These are phyloP conservation scores for Pilasporangium apinafurcum DNA, from an alignment of 352 stramenopile genomes.

Conservation along the genomic window DNA sequence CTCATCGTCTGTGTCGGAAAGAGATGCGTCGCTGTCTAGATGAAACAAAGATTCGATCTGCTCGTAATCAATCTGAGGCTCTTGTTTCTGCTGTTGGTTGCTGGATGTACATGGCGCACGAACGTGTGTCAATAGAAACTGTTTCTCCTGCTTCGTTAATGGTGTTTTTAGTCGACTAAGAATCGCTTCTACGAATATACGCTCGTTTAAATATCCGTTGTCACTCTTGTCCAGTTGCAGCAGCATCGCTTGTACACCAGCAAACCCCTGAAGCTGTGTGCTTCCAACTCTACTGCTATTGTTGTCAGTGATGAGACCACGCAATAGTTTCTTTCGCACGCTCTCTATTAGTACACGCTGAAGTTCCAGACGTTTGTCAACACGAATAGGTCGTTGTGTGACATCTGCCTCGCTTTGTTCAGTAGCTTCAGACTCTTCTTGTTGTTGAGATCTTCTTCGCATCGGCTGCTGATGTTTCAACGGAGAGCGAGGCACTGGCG, in stretches of 20 bases:
- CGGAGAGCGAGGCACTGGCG: neutral
- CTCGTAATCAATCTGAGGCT: constrained; percentile 40
- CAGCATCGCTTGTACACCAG: constrained; percentile 33
- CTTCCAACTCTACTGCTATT: too few relatives aligned
- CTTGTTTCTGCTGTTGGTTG: neutral
- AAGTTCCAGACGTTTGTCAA: constrained; percentile 40
- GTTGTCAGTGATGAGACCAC: constrained; percentile 27
- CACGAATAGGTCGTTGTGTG: constrained; percentile 23
- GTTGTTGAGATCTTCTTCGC: neutral
- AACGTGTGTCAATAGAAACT: constrained; percentile 42
- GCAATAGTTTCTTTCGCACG: constrained; percentile 49
- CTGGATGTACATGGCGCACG: constrained; percentile 5
- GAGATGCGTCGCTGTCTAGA: constrained; percentile 46
- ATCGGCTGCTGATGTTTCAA: neutral
- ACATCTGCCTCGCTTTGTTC: neutral
- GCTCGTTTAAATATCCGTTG: constrained; percentile 29
- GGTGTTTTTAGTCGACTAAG: constrained; percentile 29
- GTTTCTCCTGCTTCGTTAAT: constrained; percentile 32
- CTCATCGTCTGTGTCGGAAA: constrained; percentile 15
- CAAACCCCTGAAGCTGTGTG: constrained; percentile 20
- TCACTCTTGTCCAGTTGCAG: constrained; percentile 24
- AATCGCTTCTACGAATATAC: constrained; percentile 30
- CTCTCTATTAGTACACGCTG: constrained; percentile 38
- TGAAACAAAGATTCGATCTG: constrained; percentile 36
- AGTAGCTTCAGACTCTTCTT: neutral